Conservation (phyloP, 441 rosid genomes). For the Capsella rubella region DNA sequence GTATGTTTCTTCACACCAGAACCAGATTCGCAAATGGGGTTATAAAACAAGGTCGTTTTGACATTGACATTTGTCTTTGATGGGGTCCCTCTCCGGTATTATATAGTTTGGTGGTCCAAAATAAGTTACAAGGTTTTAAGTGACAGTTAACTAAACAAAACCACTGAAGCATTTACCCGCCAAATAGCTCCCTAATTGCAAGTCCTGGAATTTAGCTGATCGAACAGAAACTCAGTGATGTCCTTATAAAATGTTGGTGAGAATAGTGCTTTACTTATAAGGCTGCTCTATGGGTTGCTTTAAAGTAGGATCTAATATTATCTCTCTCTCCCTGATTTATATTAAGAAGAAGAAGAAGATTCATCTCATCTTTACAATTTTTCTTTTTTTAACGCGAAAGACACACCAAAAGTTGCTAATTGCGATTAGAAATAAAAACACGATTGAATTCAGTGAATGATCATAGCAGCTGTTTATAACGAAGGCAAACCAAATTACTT, state of each 20-base stretch:
- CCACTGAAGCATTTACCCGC: slow-evolving; percentile 47
- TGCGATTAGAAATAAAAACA: no score
- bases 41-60: slow-evolving; percentile 32
- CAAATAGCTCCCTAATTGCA: slow-evolving; percentile 46
- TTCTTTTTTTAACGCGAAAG: no score
- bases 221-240: neutral
- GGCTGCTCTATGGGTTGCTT: slow-evolving; percentile 59
- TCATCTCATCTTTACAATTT: neutral
- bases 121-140: slow-evolving; percentile 7
- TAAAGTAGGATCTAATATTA: slow-evolving; percentile 62
- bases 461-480: no score
- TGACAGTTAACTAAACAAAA: slow-evolving; percentile 49
- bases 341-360: neutral
- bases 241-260: slow-evolving; percentile 30
- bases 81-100: slow-evolving; percentile 18
- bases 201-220: slow-evolving; percentile 3
- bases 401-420: no score
- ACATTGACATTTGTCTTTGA: slow-evolving; percentile 35
- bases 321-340: neutral
- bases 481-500: no score
- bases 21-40: slow-evolving; percentile 5
- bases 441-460: no score
- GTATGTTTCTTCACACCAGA: neutral
- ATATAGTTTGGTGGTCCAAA: slow-evolving; percentile 42
- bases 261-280: slow-evolving; percentile 69